Percentiles rank a stretch among this genome's conserved stretches.
Conservation (phyloP, 1,284 basidiomycete genomes). For the Cryptococcus deneoformans region DNA sequence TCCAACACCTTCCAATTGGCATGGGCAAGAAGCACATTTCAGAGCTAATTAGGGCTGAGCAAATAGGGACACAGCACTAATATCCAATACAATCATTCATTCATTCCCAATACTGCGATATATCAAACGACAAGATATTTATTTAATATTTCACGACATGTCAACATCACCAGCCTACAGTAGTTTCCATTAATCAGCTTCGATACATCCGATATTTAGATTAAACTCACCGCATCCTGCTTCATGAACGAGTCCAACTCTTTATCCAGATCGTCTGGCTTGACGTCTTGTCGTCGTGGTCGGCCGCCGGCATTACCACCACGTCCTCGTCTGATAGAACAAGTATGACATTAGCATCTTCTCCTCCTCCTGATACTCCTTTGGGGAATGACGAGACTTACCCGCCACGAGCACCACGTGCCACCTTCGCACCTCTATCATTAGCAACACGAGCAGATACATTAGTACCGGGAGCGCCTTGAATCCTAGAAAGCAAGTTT, state of each 20-base stretch:
- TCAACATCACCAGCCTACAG: conserved; percentile 16
- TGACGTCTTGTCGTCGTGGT: conserved; percentile 52
- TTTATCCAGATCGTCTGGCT: conserved; percentile 74
- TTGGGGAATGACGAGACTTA: conserved; percentile 13
- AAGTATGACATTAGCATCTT: background rate
- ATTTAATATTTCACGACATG: conserved; percentile 12
- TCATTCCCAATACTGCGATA: background rate
- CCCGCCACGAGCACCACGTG: conserved; percentile 29
- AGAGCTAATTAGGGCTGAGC: too few relatives aligned
- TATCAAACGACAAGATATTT: background rate
- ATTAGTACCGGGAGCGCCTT: conserved; percentile 6
- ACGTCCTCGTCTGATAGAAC: conserved; percentile 31
- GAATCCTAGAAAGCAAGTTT: conserved; percentile 27
- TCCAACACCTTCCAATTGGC: too few relatives aligned
- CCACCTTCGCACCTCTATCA: conserved; percentile 3
- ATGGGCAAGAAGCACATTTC: too few relatives aligned
- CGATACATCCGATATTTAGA: background rate
- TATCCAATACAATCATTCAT: background rate
- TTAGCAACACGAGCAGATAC: background rate
- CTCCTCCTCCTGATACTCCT: too few relatives aligned
- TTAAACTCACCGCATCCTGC: conserved; percentile 50
- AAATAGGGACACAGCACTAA: too few relatives aligned
- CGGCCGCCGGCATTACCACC: conserved; percentile 19
- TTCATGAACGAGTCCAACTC: conserved; percentile 91
- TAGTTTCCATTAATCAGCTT: background rate